Evolutionary conservation across 306 rosid genomes (phyloP).

Genomic region (Prunus kanzakura): DNA sequence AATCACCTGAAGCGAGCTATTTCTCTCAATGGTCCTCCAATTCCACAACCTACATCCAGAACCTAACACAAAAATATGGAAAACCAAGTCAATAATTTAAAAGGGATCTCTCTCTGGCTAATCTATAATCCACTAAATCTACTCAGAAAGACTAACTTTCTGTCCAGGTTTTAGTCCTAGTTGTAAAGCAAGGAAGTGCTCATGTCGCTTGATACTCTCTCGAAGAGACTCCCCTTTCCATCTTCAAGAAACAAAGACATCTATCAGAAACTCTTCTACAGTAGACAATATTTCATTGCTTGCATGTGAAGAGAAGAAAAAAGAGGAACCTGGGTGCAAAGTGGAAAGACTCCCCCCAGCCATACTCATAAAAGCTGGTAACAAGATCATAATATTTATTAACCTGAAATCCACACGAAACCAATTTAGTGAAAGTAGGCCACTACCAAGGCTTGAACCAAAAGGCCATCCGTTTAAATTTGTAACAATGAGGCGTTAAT

Average conservation of each 20-base stretch:
- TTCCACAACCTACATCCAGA: conserved; percentile 96
- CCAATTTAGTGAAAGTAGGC: conserved; percentile 11
- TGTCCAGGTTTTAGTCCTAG: conserved; percentile 80
- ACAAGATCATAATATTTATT: conserved; percentile 90
- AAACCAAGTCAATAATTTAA: not conserved
- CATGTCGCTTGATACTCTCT: conserved; percentile 93
- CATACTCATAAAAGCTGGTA: conserved; percentile 94
- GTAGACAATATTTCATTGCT: not conserved
- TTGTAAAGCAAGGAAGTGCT: conserved; percentile 90
- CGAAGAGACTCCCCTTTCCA: conserved; percentile 86
- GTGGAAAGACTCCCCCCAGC: conserved; percentile 99
- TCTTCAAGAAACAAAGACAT: conserved; percentile 34
- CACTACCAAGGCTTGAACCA: conserved; percentile 12
- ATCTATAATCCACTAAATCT: conserved; percentile 4
- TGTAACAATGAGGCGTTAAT: not conserved
- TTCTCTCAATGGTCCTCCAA: conserved; percentile 92
- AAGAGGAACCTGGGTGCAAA: conserved; percentile 73
- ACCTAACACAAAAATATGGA: conserved; percentile 42
- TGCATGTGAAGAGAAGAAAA: not conserved
- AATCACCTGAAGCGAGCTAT: conserved; percentile 83
- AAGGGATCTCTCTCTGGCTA: not conserved
- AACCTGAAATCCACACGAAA: conserved; percentile 54
- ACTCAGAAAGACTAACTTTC: conserved; percentile 51
- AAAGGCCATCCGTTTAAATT: not conserved
- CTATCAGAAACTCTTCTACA: not conserved